These are phyloP conservation scores for Leccinellum albellum DNA, from an alignment of 768 basidiomycete species.

Conservation along the genomic window DNA sequence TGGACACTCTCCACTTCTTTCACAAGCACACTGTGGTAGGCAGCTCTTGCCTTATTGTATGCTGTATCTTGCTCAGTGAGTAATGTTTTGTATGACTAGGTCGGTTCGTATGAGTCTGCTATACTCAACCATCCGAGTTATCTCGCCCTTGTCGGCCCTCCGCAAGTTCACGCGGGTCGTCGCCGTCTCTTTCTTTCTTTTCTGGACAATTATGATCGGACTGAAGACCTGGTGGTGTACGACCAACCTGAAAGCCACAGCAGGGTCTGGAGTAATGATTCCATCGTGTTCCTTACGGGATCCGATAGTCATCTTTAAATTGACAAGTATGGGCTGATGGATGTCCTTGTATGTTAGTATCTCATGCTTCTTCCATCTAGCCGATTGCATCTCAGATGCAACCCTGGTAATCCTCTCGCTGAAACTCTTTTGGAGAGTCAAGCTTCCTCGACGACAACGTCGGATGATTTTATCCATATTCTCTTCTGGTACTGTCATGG, in stretches of 20 bases:
- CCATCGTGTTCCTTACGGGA: background rate
- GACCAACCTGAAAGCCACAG: background rate
- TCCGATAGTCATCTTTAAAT: background rate
- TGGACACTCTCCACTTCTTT: background rate
- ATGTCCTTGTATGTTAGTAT: background rate
- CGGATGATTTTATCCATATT: conserved; percentile 17
- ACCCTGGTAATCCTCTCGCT: no score
- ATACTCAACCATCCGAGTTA: background rate
- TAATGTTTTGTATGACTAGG: background rate
- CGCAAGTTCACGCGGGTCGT: background rate
- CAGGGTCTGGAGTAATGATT: background rate
- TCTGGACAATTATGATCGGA: background rate
- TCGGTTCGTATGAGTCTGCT: background rate
- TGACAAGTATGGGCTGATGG: background rate
- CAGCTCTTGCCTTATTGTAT: background rate
- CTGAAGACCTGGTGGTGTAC: background rate
- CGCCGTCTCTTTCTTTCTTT: background rate
- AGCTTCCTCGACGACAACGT: conserved; percentile 13
- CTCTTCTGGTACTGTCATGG: conserved; percentile 8
- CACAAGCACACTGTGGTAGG: background rate
- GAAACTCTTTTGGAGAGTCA: conserved; percentile 11
- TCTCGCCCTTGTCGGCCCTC: background rate
- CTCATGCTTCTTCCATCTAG: background rate
- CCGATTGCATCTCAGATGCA: no score
- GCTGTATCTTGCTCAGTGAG: background rate